phyloP scores from a whole-genome alignment of 2,329 filamentous ascomycete species.

The Colletotrichum sp. region DNA sequence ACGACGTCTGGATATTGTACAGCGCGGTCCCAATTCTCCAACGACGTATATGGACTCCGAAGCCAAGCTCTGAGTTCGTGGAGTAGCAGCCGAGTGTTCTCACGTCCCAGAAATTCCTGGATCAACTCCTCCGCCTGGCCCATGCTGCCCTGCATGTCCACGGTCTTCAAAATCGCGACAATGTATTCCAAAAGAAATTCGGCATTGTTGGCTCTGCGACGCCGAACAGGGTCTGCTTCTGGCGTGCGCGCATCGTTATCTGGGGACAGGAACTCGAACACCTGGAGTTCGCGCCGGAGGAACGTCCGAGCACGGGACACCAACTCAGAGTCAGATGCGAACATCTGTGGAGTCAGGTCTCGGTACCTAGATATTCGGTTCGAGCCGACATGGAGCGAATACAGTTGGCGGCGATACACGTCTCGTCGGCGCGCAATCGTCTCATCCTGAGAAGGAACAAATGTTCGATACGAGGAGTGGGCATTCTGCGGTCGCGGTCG shows the following conservation, averaged over 20 bases:
- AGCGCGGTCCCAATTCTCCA: conserved; percentile 80
- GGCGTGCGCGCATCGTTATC: conserved; percentile 15
- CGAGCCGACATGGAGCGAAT: conserved; percentile 81
- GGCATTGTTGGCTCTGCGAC: conserved; percentile 64
- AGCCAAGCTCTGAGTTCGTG: conserved; percentile 87
- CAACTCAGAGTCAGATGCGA: conserved; percentile 69
- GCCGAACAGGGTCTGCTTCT: conserved; percentile 13
- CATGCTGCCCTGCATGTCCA: conserved; percentile 79
- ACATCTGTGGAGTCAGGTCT: conserved; percentile 71
- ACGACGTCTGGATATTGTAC: conserved; percentile 67
- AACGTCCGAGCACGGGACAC: conserved; percentile 80
- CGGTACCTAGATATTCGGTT: conserved; percentile 79
- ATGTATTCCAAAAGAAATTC: conserved; percentile 90
- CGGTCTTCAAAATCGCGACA: conserved; percentile 79
- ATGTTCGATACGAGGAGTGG: conserved; percentile 25
- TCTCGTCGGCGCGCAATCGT: conserved; percentile 65
- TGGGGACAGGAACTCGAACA: conserved; percentile 74
- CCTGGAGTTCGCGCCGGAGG: conserved; percentile 82
- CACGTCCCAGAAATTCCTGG: conserved; percentile 76
- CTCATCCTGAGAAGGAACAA: conserved; percentile 25
- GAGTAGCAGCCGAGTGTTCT: conserved; percentile 76
- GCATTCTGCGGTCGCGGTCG: conserved; percentile 9
- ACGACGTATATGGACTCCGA: conserved; percentile 74
- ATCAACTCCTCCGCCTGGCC: conserved; percentile 83
- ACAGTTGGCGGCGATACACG: conserved; percentile 75